Evolutionary conservation across 2,329 filamentous ascomycete genomes (phyloP).

Genomic region (Lachnellula suecica): DNA sequence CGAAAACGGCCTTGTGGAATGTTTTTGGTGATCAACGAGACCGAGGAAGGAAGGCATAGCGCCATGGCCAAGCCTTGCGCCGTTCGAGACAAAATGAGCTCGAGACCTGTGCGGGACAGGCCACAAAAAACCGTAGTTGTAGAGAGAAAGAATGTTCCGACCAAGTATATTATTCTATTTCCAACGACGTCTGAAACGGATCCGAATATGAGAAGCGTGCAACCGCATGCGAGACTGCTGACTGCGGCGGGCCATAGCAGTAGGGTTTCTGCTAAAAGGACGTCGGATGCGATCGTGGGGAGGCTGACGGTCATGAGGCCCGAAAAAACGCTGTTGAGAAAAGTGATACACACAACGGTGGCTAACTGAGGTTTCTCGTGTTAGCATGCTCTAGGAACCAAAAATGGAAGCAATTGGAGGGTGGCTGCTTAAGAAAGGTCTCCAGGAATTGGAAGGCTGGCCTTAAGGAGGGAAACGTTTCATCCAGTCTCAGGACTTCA

Average conservation of each 20-base stretch:
- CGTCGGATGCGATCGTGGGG: conserved; percentile 38
- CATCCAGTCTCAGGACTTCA: too few relatives aligned
- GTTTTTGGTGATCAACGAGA: conserved; percentile 47
- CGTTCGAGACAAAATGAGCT: conserved; percentile 47
- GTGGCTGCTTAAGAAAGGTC: too few relatives aligned
- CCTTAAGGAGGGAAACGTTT: too few relatives aligned
- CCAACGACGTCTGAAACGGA: conserved; percentile 51
- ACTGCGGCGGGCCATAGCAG: conserved; percentile 33
- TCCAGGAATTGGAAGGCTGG: too few relatives aligned
- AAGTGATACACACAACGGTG: conserved; percentile 23
- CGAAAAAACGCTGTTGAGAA: conserved; percentile 27
- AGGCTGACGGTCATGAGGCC: conserved; percentile 39
- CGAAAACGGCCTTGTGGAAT: conserved; percentile 45
- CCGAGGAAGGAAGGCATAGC: conserved; percentile 47
- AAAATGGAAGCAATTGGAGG: too few relatives aligned
- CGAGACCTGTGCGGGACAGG: conserved; percentile 36
- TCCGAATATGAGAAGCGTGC: conserved; percentile 47
- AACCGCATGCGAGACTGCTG: conserved; percentile 40
- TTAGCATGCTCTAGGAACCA: neutral
- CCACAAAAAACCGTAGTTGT: conserved; percentile 45
- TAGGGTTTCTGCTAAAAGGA: conserved; percentile 23
- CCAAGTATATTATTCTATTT: conserved; percentile 42
- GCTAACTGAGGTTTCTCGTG: conserved; percentile 2
- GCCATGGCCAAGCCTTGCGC: conserved; percentile 45
- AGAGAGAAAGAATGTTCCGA: conserved; percentile 43